Evolutionary conservation across 768 basidiomycete species (phyloP).

Genomic region (Mycena belliarum): DNA sequence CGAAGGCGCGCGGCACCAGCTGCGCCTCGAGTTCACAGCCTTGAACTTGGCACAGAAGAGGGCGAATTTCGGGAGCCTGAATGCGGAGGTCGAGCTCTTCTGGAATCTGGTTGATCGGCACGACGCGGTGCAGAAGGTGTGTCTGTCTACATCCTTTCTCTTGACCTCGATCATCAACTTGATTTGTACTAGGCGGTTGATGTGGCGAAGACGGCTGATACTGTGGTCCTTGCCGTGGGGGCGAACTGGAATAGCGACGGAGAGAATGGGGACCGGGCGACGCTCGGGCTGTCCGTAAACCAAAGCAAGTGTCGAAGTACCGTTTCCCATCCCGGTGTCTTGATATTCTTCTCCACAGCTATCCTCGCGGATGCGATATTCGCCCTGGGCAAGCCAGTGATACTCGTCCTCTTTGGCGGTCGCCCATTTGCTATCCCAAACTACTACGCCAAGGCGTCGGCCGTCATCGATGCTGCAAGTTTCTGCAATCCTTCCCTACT

Average conservation of each 20-base stretch:
- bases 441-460: conserved; percentile 24
- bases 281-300: conserved; percentile 26
- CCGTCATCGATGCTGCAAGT: conserved; percentile 25
- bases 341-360: conserved; percentile 9
- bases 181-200: conserved; percentile 23
- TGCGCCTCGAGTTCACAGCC: conserved; percentile 25
- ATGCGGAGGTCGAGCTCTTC: conserved; percentile 27
- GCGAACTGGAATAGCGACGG: conserved; percentile 31
- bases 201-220: conserved; percentile 24
- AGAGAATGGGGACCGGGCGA: conserved; percentile 27
- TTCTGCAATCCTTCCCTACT: not conserved
- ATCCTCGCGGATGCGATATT: conserved; percentile 27
- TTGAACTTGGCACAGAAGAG: conserved; percentile 25
- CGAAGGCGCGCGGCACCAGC: conserved; percentile 20
- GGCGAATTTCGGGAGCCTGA: conserved; percentile 26
- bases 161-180: not conserved
- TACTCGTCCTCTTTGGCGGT: conserved; percentile 27
- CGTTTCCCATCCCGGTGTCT: not conserved
- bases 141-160: not conserved
- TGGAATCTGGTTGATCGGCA: conserved; percentile 27
- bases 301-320: conserved; percentile 18
- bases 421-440: conserved; percentile 29
- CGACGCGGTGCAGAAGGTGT: conserved; percentile 21
- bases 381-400: conserved; percentile 24
- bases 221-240: conserved; percentile 27